phyloP scores from a whole-genome alignment of 345 rosid species.

The Murraya koenigii region DNA sequence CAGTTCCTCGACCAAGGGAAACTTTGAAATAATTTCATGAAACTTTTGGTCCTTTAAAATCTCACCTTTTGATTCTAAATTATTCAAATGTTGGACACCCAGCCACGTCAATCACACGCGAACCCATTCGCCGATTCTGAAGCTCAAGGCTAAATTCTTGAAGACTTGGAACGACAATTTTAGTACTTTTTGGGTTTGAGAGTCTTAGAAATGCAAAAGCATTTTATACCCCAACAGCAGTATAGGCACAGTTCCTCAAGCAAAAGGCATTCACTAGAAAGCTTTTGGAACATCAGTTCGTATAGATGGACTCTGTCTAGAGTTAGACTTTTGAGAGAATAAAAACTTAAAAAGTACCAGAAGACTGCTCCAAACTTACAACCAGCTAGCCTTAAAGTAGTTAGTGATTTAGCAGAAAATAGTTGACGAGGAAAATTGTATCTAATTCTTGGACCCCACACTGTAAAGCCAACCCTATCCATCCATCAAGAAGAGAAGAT shows the following conservation, averaged over 20 bases:
- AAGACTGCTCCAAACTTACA: neutral
- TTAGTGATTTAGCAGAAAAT: neutral
- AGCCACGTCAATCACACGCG: neutral
- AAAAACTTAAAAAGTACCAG: neutral
- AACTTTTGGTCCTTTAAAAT: neutral
- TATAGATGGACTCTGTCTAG: too few relatives aligned
- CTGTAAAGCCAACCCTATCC: neutral
- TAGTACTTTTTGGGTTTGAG: too few relatives aligned
- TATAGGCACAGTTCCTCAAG: too few relatives aligned
- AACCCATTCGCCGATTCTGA: neutral
- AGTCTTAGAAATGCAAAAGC: too few relatives aligned
- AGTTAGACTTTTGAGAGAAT: neutral
- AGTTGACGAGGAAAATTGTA: neutral
- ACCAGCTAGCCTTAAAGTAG: neutral
- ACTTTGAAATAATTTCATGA: neutral
- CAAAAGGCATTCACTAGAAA: too few relatives aligned
- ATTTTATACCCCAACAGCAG: too few relatives aligned
- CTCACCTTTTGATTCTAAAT: neutral
- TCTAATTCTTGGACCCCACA: neutral
- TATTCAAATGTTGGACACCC: neutral
- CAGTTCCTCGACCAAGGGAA: neutral
- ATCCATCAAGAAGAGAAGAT: neutral
- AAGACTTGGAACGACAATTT: neutral
- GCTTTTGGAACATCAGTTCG: too few relatives aligned
- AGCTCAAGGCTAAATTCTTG: neutral